Evolutionary conservation across 2,329 filamentous ascomycete genomes (phyloP).

Genomic region (Neopestalotiopsis sp.): DNA sequence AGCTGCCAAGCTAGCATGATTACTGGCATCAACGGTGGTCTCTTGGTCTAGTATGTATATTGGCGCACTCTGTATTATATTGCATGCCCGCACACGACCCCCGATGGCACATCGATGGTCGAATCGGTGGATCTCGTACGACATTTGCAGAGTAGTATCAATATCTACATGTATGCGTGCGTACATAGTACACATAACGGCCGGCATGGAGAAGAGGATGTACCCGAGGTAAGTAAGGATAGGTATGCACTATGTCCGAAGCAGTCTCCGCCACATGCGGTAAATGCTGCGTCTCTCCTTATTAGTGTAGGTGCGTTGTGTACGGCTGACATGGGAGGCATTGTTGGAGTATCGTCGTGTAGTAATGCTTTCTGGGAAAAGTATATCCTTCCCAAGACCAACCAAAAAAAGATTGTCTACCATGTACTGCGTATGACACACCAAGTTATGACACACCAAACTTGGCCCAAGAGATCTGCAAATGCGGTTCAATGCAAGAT

Average conservation of each 20-base stretch:
- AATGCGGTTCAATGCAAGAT: conserved; percentile 8
- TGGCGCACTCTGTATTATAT: neutral
- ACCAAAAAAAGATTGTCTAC: neutral
- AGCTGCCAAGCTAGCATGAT: neutral
- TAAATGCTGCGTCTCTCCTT: neutral
- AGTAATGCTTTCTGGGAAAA: neutral
- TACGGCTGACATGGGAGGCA: neutral
- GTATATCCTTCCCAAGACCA: neutral
- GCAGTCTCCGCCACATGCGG: neutral
- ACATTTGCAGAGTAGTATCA: neutral
- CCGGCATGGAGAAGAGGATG: neutral
- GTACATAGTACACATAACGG: neutral
- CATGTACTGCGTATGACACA: too few species aligned
- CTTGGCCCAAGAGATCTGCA: conserved; percentile 7
- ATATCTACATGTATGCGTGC: neutral
- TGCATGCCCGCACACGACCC: neutral
- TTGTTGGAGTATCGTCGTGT: neutral
- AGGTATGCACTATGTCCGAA: too few species aligned
- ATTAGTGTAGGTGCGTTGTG: neutral
- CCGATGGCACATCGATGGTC: neutral
- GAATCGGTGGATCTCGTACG: neutral
- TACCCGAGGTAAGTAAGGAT: neutral
- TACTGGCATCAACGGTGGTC: neutral
- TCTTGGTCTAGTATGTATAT: neutral
- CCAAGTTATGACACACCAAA: neutral